A percentile compares a stretch with the other conserved stretches of the same genome.
Conservation (phyloP, 495 filamentous ascomycete genomes). For the Terfezia boudieri region DNA sequence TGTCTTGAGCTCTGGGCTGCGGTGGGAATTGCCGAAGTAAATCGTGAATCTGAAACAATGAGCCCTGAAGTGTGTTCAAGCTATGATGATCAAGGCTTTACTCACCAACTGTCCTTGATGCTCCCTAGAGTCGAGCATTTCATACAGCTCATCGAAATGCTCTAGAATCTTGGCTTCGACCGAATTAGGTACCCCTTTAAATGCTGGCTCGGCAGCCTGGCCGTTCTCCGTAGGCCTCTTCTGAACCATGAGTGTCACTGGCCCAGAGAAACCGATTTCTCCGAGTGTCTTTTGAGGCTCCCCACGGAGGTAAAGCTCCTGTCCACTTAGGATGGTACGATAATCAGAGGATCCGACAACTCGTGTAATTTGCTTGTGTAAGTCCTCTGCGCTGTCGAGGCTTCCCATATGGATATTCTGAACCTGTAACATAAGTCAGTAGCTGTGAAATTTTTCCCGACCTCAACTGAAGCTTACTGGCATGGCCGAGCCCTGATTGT, state of each 20-base stretch:
- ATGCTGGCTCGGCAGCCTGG: neutral
- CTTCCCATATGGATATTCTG: slow-evolving; percentile 16
- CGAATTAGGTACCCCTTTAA: slow-evolving; percentile 21
- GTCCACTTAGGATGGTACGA: slow-evolving; percentile 9
- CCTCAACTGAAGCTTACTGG: slow-evolving; percentile 2
- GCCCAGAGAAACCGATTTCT: slow-evolving; percentile 15
- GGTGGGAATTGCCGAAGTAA: slow-evolving; percentile 55
- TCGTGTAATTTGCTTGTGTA: slow-evolving; percentile 14
- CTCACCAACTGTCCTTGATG: slow-evolving; percentile 43
- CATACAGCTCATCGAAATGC: slow-evolving; percentile 71
- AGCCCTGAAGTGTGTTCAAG: neutral
- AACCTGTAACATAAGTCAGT: slow-evolving; percentile 6
- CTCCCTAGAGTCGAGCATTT: slow-evolving; percentile 54
- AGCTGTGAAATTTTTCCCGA: neutral
- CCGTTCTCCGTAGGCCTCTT: too few relatives aligned
- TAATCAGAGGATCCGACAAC: slow-evolving; percentile 10
- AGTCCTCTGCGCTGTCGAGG: slow-evolving; percentile 14
- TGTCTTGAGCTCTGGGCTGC: slow-evolving; percentile 34
- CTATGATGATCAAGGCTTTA: neutral
- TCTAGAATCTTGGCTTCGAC: slow-evolving; percentile 57
- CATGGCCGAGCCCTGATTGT: slow-evolving; percentile 7
- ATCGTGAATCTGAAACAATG: slow-evolving; percentile 34
- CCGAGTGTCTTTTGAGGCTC: slow-evolving; percentile 14
- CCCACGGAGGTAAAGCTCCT: slow-evolving; percentile 12
- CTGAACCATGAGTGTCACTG: slow-evolving; percentile 24